Evolutionary conservation across 148 eudicot genomes (phyloP).

Genomic region (Chenopodium quinoa): DNA sequence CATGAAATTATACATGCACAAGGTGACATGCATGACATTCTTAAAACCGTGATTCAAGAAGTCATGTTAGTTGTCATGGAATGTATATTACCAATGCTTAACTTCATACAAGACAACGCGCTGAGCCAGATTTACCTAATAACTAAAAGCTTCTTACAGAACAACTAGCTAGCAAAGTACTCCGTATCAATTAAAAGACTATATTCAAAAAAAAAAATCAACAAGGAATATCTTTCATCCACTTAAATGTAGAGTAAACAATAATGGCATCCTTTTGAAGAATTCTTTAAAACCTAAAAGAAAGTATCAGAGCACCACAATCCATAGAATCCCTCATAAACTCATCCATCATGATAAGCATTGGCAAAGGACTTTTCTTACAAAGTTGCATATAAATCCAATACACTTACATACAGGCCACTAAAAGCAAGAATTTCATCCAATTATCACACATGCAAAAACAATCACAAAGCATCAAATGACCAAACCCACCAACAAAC

Average conservation of each 20-base stretch:
- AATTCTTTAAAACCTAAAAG: neutral
- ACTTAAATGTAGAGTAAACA: neutral
- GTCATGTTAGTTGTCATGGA: neutral
- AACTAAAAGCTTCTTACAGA: neutral
- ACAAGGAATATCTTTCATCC: neutral
- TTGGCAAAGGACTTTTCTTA: neutral
- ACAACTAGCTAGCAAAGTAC: neutral
- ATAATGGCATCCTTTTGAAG: neutral
- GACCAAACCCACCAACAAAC: too few species aligned
- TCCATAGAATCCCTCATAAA: constrained; percentile 9
- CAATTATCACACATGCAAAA: neutral
- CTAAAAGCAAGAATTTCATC: neutral
- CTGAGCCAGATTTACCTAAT: neutral
- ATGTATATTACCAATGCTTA: neutral
- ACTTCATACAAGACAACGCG: neutral
- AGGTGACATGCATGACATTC: neutral
- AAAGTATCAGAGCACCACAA: constrained; percentile 5
- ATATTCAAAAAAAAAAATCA: neutral
- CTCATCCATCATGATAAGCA: neutral
- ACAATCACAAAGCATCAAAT: neutral
- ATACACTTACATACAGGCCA: neutral
- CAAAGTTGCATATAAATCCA: neutral
- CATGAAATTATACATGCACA: neutral
- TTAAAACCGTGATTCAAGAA: neutral
- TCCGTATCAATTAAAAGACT: neutral